Conservation (phyloP, 2,329 filamentous ascomycete genomes). For the Nannizziopsis barbatae region DNA sequence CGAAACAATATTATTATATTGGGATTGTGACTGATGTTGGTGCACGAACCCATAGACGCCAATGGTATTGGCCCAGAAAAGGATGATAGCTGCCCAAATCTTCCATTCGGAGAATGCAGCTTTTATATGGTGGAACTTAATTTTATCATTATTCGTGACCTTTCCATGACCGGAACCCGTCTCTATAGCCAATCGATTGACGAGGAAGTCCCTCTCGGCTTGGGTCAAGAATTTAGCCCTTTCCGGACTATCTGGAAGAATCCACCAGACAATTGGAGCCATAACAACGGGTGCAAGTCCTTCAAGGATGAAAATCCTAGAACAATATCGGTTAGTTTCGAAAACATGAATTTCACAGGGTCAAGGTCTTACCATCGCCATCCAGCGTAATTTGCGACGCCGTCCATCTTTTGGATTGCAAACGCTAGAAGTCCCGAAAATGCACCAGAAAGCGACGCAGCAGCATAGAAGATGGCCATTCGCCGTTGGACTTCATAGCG, state of each 20-base stretch:
- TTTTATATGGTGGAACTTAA: conserved; percentile 36
- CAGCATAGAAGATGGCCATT: conserved; percentile 24
- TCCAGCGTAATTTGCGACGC: conserved; percentile 31
- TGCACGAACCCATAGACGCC: conserved; percentile 17
- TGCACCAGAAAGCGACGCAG: conserved; percentile 29
- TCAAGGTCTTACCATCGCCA: conserved; percentile 34
- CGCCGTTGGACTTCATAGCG: conserved; percentile 22
- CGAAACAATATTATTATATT: not conserved
- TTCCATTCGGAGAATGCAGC: conserved; percentile 40
- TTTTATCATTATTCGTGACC: conserved; percentile 22
- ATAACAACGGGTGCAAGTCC: conserved; percentile 41
- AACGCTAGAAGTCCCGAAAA: conserved; percentile 43
- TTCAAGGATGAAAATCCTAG: conserved; percentile 37
- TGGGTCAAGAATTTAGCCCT: conserved; percentile 48
- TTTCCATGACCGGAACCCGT: conserved; percentile 16
- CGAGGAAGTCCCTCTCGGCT: conserved; percentile 31
- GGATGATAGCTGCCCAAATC: conserved; percentile 27
- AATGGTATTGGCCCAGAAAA: conserved; percentile 19
- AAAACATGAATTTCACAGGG: not conserved
- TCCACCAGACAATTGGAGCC: conserved; percentile 42
- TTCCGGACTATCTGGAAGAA: conserved; percentile 56
- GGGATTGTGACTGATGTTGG: conserved; percentile 5
- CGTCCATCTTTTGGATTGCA: conserved; percentile 38
- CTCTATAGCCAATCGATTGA: conserved; percentile 22
- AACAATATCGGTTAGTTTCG: not conserved